Conservation (phyloP, 441 rosid genomes). For the Populus tomentosa region DNA sequence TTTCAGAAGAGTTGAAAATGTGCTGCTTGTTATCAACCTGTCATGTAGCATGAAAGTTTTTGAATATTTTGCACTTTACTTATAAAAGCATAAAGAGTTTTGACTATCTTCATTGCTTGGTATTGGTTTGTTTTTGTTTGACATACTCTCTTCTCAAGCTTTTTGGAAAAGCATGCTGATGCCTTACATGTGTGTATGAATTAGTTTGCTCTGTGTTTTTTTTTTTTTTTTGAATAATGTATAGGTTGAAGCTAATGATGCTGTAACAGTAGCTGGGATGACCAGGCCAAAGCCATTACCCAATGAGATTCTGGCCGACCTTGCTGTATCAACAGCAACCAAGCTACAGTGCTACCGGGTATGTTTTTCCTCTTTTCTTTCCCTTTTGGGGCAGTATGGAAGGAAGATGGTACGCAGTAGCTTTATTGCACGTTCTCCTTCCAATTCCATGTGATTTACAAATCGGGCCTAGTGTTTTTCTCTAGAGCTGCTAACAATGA, state of each 20-base stretch:
- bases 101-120: no score
- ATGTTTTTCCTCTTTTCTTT: slow-evolving; percentile 9
- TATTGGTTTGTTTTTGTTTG: background rate
- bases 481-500: background rate
- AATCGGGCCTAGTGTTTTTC: background rate
- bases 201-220: background rate
- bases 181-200: background rate
- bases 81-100: no score
- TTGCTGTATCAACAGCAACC: slow-evolving; percentile 82
- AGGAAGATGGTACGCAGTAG: background rate
- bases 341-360: slow-evolving; percentile 89
- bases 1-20: background rate
- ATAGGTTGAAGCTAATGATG: slow-evolving; percentile 87
- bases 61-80: background rate
- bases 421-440: background rate
- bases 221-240: slow-evolving; percentile 8
- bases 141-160: background rate
- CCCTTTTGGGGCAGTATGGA: background rate
- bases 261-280: slow-evolving; percentile 82
- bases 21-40: background rate
- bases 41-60: background rate
- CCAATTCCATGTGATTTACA: background rate
- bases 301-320: slow-evolving; percentile 69
- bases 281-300: slow-evolving; percentile 77
- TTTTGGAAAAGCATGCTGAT: background rate